Base-by-base conservation (phyloP, 2,329 filamentous ascomycete species). In the Chrysosporium queenslandicum region DNA sequence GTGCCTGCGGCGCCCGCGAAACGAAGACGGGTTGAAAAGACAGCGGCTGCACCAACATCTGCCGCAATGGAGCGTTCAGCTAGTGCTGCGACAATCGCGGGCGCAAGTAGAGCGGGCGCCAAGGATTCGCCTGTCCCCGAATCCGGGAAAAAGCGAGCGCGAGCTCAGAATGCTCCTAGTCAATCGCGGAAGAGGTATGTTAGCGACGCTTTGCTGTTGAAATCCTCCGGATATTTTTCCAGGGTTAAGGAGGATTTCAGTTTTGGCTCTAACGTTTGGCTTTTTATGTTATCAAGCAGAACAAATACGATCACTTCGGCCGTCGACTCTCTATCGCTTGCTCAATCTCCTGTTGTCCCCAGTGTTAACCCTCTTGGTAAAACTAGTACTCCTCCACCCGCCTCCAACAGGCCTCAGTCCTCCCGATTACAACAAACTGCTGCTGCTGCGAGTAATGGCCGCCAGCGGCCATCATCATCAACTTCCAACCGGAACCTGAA, bases 1-100 rank as follows among this genome's bases (percentile, higher is more conserved):
- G 48, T 45, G 18, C 60, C 69, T 20, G 64, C 72, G 46, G 67
- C 74, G 18, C 79, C 77, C 56, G 71, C 75, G 20, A 94, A 94
- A 71, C 79, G 87, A 62, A 82, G 89, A 58, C 94, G 90, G 70
- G 82, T 87, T 1, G 88, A 94, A 61, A 87, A 87, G 54, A 69
- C 76, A 8, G 64, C 63, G n/a, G 56, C 64, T 6, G 62, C 65
- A 3, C 55, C 60, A n/a, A 53, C 47, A 29, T 53, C 53, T 6
- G 40, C 64, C 20, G 62, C 65, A 6, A 71, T 71, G 69, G 69
- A 71, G 52, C 66, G 68, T 29, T 64, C 69, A 23, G 66, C 64
- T 25, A 73, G 69, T 52, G 64, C 65, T 2, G 57, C 66, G 27
- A 61, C 58, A 9, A 67, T 61, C 47, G 54, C 54, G 32, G 65